Evolutionary conservation across 176 grass and related monocot genomes (phyloP).

Genomic region (Avena insularis): DNA sequence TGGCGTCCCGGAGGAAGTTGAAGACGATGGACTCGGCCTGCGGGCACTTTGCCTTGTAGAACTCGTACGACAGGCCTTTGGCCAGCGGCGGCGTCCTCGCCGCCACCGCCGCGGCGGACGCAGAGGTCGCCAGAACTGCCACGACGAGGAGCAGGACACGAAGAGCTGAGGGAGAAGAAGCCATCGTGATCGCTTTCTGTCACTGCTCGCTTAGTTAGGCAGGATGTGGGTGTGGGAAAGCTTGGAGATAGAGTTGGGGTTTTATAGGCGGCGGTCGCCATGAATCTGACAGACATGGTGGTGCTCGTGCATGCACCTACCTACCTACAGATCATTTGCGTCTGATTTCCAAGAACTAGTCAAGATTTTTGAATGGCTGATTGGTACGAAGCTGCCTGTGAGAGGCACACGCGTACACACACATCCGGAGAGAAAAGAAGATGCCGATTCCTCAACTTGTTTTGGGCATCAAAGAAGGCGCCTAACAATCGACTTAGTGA

Average conservation of each 20-base stretch:
- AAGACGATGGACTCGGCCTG: conserved; percentile 44
- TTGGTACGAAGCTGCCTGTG: not conserved
- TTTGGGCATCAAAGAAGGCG: not conserved
- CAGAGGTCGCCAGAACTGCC: not conserved
- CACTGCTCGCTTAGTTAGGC: not conserved
- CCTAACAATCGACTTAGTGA: not conserved
- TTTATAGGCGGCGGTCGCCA: not conserved
- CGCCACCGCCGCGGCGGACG: not conserved
- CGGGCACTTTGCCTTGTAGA: conserved; percentile 69
- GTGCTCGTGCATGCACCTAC: not conserved
- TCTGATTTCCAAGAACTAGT: not conserved
- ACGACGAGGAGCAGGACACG: not conserved
- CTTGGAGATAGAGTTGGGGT: not conserved
- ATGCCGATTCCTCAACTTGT: not conserved
- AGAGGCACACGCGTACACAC: not conserved
- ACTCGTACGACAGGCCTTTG: conserved; percentile 57
- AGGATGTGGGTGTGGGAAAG: not conserved
- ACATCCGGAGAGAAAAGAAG: not conserved
- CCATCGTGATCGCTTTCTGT: not conserved
- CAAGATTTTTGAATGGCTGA: not conserved
- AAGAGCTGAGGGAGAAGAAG: not conserved
- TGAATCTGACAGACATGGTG: not conserved
- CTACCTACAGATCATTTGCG: not conserved
- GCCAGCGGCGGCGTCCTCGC: conserved; percentile 47
- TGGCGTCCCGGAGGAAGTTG: conserved; percentile 34